A percentile compares a stretch with the other conserved stretches of the same genome.
phyloP scores from a whole-genome alignment of 2,329 filamentous ascomycete species.

The Alternaria tenuissima region DNA sequence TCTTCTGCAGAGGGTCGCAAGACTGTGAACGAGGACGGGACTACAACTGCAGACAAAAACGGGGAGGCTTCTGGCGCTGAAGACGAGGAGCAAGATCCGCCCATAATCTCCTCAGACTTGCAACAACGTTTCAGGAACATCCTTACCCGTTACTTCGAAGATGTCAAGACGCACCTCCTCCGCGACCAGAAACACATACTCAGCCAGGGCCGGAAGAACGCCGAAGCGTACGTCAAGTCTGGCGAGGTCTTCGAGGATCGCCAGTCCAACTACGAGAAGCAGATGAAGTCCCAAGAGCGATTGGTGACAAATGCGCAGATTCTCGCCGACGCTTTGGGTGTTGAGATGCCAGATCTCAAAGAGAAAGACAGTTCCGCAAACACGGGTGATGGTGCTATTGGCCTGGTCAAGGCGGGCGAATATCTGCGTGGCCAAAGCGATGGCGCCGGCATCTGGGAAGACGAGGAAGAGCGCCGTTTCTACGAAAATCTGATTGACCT shows the following conservation, averaged over 20 bases:
- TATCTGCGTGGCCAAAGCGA: slow-evolving; percentile 91
- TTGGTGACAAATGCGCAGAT: slow-evolving; percentile 89
- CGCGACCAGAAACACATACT: slow-evolving; percentile 92
- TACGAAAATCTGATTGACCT: slow-evolving; percentile 97
- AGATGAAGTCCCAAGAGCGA: slow-evolving; percentile 90
- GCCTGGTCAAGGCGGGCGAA: slow-evolving; percentile 91
- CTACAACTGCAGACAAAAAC: slow-evolving; percentile 64
- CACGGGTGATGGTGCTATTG: slow-evolving; percentile 78
- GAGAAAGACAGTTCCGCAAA: slow-evolving; percentile 77
- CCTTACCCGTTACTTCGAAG: slow-evolving; percentile 86
- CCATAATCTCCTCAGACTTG: slow-evolving; percentile 77
- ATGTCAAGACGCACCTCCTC: slow-evolving; percentile 86
- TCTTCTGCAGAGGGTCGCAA: slow-evolving; percentile 80
- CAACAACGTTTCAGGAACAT: slow-evolving; percentile 88
- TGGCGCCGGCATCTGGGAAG: slow-evolving; percentile 95
- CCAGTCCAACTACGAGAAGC: slow-evolving; percentile 94
- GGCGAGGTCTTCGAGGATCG: slow-evolving; percentile 98
- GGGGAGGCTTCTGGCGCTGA: slow-evolving; percentile 62
- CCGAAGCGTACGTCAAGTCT: slow-evolving; percentile 97
- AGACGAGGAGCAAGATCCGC: slow-evolving; percentile 69
- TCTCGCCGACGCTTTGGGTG: slow-evolving; percentile 84
- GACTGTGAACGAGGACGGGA: slow-evolving; percentile 81
- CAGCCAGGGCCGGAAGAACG: slow-evolving; percentile 89
- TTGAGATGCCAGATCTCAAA: slow-evolving; percentile 92
- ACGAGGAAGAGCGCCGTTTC: slow-evolving; percentile 96